Percentiles rank a stretch among this genome's conserved stretches.
These are phyloP conservation scores for Solanum sitiens DNA, from an alignment of 257 asterid genomes.

Conservation along the genomic window DNA sequence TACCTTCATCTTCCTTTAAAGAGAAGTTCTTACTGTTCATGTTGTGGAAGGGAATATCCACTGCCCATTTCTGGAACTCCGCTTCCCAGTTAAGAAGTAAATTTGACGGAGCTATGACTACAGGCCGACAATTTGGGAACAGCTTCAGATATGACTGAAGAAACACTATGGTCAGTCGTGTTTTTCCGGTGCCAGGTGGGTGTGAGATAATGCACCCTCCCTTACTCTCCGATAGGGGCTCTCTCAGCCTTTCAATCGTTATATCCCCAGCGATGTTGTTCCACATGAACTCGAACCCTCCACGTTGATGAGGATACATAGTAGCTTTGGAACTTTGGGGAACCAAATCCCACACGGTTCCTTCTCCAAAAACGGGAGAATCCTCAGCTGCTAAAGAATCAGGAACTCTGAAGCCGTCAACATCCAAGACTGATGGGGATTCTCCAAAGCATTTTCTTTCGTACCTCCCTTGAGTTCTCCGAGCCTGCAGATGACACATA, in stretches of 20 bases:
- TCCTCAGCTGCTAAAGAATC: neutral
- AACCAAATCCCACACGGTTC: constrained; percentile 48
- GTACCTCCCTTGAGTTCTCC: constrained; percentile 2
- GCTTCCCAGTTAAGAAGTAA: neutral
- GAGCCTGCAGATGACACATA: constrained; percentile 18
- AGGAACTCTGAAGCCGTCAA: neutral
- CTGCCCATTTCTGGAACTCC: neutral
- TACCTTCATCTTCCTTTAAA: too few species aligned
- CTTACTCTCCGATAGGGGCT: neutral
- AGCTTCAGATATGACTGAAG: neutral
- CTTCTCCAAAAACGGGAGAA: neutral
- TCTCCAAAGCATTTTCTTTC: neutral
- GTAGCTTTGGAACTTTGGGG: constrained; percentile 12
- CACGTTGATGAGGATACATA: constrained; percentile 53
- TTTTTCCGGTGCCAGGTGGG: neutral
- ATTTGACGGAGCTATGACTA: neutral
- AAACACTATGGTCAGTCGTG: neutral
- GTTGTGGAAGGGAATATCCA: neutral
- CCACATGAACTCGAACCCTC: constrained; percentile 65
- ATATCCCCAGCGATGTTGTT: neutral
- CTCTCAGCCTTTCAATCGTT: neutral
- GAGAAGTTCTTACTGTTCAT: neutral
- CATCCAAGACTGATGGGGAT: neutral
- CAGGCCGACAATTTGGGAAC: neutral
- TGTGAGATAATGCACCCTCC: neutral